Evolutionary conservation across 768 basidiomycete species (phyloP).

Genomic region (Mycena galopus): DNA sequence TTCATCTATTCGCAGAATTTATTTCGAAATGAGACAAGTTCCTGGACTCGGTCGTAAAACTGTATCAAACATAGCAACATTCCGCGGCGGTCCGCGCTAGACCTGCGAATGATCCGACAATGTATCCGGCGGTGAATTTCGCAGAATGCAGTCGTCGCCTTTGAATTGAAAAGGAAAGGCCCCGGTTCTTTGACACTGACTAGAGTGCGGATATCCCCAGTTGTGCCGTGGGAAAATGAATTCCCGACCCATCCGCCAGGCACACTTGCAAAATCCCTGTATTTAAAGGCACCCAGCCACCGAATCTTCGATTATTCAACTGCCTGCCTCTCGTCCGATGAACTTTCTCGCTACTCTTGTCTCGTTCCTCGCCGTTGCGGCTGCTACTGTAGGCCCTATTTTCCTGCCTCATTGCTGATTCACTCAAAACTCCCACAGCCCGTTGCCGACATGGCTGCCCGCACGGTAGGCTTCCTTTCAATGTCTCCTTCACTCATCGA

Average conservation of each 20-base stretch:
- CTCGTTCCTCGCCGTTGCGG: constrained; percentile 19
- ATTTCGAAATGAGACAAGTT: no score
- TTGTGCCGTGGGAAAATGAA: no score
- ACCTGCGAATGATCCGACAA: no score
- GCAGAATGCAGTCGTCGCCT: no score
- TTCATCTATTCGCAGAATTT: no score
- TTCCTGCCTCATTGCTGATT: background rate
- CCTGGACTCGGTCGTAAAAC: no score
- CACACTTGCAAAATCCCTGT: background rate
- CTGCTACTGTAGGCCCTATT: constrained; percentile 11
- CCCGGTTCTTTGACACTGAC: no score
- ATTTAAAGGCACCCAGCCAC: background rate
- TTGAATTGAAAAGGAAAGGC: no score
- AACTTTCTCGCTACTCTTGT: constrained; percentile 12
- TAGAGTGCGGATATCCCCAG: no score
- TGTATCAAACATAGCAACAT: no score
- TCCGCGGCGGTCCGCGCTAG: no score
- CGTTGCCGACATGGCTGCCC: background rate
- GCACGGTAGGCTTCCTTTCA: background rate
- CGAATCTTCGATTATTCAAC: background rate
- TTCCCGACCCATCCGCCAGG: background rate
- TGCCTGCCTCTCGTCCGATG: constrained; percentile 4
- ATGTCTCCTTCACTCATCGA: background rate
- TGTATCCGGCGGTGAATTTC: no score
- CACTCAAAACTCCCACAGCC: constrained; percentile 4